Percentiles rank a stretch among this genome's conserved stretches.
phyloP scores from a whole-genome alignment of 805 yeast species.

The Candida tammaniensis region DNA sequence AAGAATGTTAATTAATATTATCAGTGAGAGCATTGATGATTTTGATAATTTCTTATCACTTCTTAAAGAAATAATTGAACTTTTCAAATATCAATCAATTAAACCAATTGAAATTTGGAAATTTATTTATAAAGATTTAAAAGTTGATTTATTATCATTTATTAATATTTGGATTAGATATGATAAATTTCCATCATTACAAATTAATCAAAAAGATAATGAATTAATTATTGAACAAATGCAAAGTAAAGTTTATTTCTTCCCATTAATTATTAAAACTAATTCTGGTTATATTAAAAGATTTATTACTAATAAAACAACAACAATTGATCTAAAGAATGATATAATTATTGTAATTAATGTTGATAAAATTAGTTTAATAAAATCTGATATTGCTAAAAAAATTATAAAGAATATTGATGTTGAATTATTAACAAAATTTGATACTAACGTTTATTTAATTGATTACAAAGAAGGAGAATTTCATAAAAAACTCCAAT shows the following conservation, averaged over 20 bases:
- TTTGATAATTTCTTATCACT: constrained; percentile 10
- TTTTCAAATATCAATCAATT: constrained; percentile 34
- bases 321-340: constrained; percentile 2
- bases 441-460: constrained; percentile 12
- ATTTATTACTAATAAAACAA: constrained; percentile 9
- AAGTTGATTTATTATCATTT: constrained; percentile 48
- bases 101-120: constrained; percentile 56
- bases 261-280: constrained; percentile 52
- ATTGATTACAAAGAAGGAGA: constrained; percentile 11
- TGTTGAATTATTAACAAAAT: constrained; percentile 4
- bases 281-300: constrained; percentile 13
- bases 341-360: constrained; percentile 11
- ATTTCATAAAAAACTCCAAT: constrained; percentile 8
- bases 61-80: constrained; percentile 19
- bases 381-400: constrained; percentile 12
- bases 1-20: constrained; percentile 46
- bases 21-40: constrained; percentile 7
- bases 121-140: constrained; percentile 27
- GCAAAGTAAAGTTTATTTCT: constrained; percentile 60
- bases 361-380: constrained; percentile 9
- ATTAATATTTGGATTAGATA: constrained; percentile 59
- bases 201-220: constrained; percentile 11
- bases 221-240: constrained; percentile 31
- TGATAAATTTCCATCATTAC: constrained; percentile 58
- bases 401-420: constrained; percentile 11